These are phyloP conservation scores for Andrographis paniculata DNA, from an alignment of 305 asterid genomes.

Conservation along the genomic window DNA sequence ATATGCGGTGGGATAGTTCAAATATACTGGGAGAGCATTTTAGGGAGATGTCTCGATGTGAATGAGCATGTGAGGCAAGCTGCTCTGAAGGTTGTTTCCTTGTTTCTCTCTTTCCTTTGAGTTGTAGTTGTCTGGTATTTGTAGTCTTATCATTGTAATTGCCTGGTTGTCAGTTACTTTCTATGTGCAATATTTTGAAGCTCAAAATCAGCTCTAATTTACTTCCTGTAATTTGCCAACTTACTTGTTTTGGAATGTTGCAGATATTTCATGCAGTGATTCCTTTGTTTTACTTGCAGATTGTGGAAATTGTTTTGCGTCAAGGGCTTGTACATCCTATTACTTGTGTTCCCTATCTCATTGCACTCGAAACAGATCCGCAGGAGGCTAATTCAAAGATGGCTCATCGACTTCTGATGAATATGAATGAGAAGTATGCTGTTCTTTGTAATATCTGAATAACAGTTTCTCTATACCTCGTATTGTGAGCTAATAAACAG, in stretches of 20 bases:
- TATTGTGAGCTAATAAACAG: constrained; percentile 25
- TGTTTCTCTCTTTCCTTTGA: constrained; percentile 8
- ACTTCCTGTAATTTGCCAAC: no score
- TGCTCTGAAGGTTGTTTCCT: constrained; percentile 79
- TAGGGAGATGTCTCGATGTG: constrained; percentile 79
- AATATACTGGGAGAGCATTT: constrained; percentile 75
- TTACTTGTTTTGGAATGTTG: background rate
- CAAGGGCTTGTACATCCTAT: constrained; percentile 99
- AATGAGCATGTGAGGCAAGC: constrained; percentile 82
- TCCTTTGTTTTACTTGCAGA: constrained; percentile 42
- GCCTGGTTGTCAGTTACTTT: no score
- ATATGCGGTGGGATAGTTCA: constrained; percentile 94
- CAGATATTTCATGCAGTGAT: constrained; percentile 12
- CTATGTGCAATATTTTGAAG: no score
- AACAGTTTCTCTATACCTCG: constrained; percentile 8
- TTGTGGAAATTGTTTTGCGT: constrained; percentile 91
- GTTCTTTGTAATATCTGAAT: constrained; percentile 13
- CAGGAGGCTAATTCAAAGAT: constrained; percentile 69
- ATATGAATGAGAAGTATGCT: constrained; percentile 93
- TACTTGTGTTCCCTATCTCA: constrained; percentile 92
- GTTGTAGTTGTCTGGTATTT: constrained; percentile 11
- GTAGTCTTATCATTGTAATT: no score
- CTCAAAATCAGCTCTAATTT: no score
- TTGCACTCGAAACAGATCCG: constrained; percentile 99
- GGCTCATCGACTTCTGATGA: constrained; percentile 93